phyloP scores from a whole-genome alignment of 306 rosid genomes.

The Corylus heterophylla region DNA sequence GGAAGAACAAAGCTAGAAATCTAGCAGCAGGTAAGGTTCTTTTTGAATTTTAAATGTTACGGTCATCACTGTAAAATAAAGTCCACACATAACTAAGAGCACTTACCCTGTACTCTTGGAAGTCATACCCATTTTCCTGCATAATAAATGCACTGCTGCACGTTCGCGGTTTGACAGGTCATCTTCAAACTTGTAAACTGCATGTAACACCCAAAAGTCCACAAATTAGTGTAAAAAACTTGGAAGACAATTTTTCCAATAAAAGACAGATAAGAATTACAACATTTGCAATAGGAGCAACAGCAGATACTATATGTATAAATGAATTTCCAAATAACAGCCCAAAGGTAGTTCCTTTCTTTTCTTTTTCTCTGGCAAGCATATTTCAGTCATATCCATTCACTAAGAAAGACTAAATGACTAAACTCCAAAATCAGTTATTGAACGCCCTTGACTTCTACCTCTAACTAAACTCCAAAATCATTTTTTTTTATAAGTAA shows the following conservation, averaged over 20 bases:
- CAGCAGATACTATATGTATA: neutral
- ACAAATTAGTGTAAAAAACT: neutral
- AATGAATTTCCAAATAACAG: neutral
- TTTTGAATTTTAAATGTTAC: slow-evolving; percentile 3
- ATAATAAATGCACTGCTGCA: slow-evolving; percentile 54
- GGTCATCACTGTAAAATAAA: neutral
- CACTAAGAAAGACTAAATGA: neutral
- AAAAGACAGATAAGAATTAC: neutral
- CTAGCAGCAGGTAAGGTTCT: slow-evolving; percentile 7
- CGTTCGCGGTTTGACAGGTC: slow-evolving; percentile 54
- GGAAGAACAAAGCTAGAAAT: slow-evolving; percentile 19
- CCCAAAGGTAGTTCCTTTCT: neutral
- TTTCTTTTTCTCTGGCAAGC: neutral
- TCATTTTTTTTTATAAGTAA: too few relatives aligned
- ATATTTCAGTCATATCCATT: neutral
- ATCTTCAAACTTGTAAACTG: slow-evolving; percentile 66
- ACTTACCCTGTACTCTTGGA: slow-evolving; percentile 93
- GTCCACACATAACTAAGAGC: slow-evolving; percentile 2
- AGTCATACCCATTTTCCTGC: slow-evolving; percentile 55
- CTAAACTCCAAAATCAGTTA: neutral
- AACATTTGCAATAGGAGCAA: neutral
- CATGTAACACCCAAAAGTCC: slow-evolving; percentile 24
- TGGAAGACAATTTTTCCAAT: neutral
- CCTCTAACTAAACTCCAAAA: too few relatives aligned
- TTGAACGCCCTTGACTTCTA: too few relatives aligned